These are phyloP conservation scores for Globisporangium echinulatum DNA, from an alignment of 352 stramenopile genomes.

Conservation along the genomic window DNA sequence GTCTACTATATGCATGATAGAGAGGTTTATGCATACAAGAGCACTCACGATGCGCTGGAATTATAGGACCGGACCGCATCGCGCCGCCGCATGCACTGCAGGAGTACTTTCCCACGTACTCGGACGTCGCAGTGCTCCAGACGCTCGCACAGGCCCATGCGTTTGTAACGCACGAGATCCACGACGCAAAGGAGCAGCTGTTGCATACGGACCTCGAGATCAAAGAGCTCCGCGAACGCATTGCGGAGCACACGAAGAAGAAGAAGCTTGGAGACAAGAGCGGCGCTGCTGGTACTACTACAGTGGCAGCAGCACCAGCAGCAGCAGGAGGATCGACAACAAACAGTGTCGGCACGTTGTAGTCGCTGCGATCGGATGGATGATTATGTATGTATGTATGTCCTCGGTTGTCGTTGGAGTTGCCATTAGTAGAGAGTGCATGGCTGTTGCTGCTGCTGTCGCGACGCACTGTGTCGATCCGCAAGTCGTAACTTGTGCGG, in stretches of 20 bases:
- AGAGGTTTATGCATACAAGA: too few relatives aligned
- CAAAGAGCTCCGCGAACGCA: conserved; percentile 68
- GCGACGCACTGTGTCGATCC: too few relatives aligned
- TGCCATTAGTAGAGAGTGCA: too few relatives aligned
- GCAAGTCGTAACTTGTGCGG: too few relatives aligned
- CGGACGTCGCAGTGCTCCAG: conserved; percentile 85
- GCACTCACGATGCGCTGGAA: neutral
- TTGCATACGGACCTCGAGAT: conserved; percentile 62
- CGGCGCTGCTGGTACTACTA: conserved; percentile 12
- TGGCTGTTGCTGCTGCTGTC: too few relatives aligned
- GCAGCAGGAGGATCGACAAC: too few relatives aligned
- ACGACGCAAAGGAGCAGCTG: conserved; percentile 65
- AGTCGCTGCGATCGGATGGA: too few relatives aligned
- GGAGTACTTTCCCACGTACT: conserved; percentile 85
- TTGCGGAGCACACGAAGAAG: conserved; percentile 72
- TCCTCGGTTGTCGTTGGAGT: too few relatives aligned
- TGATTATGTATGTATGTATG: too few relatives aligned
- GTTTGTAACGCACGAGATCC: conserved; percentile 70
- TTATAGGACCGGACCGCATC: conserved; percentile 50
- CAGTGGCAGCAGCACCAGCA: neutral
- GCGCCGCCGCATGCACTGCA: conserved; percentile 63
- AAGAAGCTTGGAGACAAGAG: conserved; percentile 63
- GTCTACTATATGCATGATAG: neutral
- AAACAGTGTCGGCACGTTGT: too few relatives aligned
- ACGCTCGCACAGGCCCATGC: conserved; percentile 75